phyloP scores from a whole-genome alignment of 208 protist genomes.

The Trypanosoma scelopori region DNA sequence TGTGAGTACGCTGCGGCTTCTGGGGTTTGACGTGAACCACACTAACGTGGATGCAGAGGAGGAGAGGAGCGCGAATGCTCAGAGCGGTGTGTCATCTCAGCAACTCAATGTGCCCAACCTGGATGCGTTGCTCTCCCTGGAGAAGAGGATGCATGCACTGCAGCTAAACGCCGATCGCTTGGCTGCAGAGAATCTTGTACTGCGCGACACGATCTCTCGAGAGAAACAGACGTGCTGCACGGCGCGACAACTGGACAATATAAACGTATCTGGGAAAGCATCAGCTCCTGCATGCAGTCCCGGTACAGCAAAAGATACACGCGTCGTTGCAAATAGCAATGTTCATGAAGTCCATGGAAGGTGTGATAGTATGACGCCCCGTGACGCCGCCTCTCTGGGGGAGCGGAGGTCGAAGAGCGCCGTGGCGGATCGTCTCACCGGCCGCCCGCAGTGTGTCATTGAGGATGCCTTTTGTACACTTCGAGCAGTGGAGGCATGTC shows the following conservation, averaged over 20 bases:
- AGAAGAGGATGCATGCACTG: conserved; percentile 1
- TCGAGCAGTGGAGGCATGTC: neutral
- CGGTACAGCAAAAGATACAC: neutral
- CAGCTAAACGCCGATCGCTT: conserved; percentile 14
- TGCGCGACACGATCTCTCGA: neutral
- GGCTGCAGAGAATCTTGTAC: conserved; percentile 1
- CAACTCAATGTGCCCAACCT: neutral
- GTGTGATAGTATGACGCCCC: too few species aligned
- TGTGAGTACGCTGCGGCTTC: conserved; percentile 12
- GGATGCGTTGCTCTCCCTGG: conserved; percentile 8
- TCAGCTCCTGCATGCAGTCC: neutral
- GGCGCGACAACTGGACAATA: neutral
- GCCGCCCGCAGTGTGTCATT: neutral
- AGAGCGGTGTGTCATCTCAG: neutral
- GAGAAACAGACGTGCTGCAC: neutral
- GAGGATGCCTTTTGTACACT: conserved; percentile 17
- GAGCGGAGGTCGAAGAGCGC: neutral
- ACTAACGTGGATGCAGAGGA: neutral
- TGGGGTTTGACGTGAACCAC: conserved; percentile 21
- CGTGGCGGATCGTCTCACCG: neutral
- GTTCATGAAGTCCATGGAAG: too few species aligned
- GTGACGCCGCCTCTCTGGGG: neutral
- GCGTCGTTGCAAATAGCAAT: neutral
- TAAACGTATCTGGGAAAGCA: neutral
- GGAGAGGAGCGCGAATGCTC: neutral